These are phyloP conservation scores for Seiridium unicorne DNA, from an alignment of 2,329 filamentous ascomycete species.

Conservation along the genomic window DNA sequence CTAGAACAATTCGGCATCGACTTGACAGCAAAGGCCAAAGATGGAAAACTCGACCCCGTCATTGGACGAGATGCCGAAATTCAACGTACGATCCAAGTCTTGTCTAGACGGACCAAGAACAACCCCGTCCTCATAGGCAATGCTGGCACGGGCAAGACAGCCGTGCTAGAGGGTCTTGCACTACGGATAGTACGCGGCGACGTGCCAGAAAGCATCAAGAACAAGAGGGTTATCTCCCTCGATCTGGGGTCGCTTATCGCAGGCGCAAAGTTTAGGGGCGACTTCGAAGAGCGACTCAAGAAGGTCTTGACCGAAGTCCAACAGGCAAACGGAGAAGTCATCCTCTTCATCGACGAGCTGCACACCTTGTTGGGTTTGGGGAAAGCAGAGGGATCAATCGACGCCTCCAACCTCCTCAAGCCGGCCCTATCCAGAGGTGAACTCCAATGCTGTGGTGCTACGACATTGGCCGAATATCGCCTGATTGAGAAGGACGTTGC, in stretches of 20 bases:
- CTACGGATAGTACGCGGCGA: slow-evolving; percentile 88
- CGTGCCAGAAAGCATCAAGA: slow-evolving; percentile 93
- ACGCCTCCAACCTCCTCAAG: slow-evolving; percentile 92
- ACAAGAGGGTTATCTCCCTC: slow-evolving; percentile 83
- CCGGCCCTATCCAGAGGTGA: slow-evolving; percentile 91
- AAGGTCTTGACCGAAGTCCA: slow-evolving; percentile 88
- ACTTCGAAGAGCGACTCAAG: slow-evolving; percentile 94
- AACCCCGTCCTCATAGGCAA: slow-evolving; percentile 92
- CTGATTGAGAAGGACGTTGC: slow-evolving; percentile 95
- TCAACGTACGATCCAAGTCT: slow-evolving; percentile 88
- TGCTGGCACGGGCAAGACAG: slow-evolving; percentile 91
- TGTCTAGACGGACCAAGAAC: slow-evolving; percentile 92
- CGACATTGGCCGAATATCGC: slow-evolving; percentile 88
- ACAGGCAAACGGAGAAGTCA: slow-evolving; percentile 83
- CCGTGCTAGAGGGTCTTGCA: slow-evolving; percentile 86
- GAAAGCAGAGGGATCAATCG: slow-evolving; percentile 94
- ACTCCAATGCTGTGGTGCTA: slow-evolving; percentile 92
- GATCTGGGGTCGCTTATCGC: slow-evolving; percentile 93
- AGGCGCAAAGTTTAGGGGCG: slow-evolving; percentile 90
- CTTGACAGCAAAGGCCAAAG: slow-evolving; percentile 78
- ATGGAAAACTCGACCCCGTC: slow-evolving; percentile 91
- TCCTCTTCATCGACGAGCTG: slow-evolving; percentile 92
- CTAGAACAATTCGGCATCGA: slow-evolving; percentile 91
- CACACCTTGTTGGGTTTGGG: slow-evolving; percentile 89
- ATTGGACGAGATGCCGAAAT: slow-evolving; percentile 93